Conservation (phyloP, 495 filamentous ascomycete genomes). For the Aspergillus avenaceus region DNA sequence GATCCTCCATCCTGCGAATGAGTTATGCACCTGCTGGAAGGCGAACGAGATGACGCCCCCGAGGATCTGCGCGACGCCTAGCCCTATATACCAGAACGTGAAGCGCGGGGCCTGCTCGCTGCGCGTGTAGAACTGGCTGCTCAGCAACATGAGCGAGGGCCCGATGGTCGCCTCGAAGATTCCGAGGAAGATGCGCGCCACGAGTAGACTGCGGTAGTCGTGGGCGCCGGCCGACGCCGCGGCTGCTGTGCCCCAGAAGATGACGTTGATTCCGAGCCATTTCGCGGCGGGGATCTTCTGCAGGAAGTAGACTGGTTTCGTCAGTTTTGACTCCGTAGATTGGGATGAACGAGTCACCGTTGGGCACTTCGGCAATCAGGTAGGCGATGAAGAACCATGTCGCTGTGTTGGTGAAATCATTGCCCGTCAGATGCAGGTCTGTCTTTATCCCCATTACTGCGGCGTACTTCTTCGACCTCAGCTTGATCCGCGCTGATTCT, state of each 20-base stretch:
- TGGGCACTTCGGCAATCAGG: conserved; percentile 49
- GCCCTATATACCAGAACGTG: conserved; percentile 58
- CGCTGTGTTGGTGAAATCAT: conserved; percentile 53
- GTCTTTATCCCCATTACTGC: conserved; percentile 53
- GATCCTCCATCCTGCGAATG: conserved; percentile 26
- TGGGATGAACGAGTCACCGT: too few relatives aligned
- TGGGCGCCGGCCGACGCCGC: conserved; percentile 20
- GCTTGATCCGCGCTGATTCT: too few relatives aligned
- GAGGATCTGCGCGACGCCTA: conserved; percentile 59
- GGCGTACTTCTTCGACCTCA: conserved; percentile 58
- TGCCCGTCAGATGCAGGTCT: conserved; percentile 44
- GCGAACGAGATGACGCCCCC: conserved; percentile 54
- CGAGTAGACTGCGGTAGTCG: conserved; percentile 16
- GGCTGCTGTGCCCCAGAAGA: conserved; percentile 42
- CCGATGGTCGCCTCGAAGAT: conserved; percentile 62
- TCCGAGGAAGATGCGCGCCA: conserved; percentile 55
- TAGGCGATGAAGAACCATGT: conserved; percentile 56
- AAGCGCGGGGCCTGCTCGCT: conserved; percentile 49
- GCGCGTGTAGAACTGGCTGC: conserved; percentile 56
- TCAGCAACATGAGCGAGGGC: conserved; percentile 50
- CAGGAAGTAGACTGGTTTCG: conserved; percentile 19
- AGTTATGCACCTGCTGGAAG: neutral
- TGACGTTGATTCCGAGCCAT: conserved; percentile 48
- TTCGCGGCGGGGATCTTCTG: conserved; percentile 49
- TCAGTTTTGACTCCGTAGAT: too few relatives aligned